Evolutionary conservation across 139 green algal species (phyloP).

Genomic region (Parachlorella kessleri): DNA sequence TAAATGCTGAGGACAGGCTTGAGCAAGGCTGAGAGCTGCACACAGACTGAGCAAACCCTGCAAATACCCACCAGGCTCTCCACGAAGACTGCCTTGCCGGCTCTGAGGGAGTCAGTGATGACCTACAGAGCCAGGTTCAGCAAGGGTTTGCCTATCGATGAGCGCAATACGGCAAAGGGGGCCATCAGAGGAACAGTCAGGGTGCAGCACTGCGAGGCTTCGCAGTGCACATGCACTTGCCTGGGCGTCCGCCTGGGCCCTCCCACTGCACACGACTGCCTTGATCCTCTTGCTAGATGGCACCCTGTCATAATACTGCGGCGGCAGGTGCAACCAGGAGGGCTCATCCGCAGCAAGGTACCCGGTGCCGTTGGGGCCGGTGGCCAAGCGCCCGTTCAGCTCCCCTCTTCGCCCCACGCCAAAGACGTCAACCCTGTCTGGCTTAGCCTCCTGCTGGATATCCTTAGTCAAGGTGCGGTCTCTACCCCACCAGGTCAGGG

Average conservation of each 20-base stretch:
- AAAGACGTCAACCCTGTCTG: background rate
- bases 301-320: background rate
- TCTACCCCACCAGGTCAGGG: background rate
- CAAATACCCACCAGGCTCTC: background rate
- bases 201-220: no score
- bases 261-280: background rate
- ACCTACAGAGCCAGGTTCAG: background rate
- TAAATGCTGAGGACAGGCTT: no score
- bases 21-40: no score
- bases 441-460: no score
- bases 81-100: background rate
- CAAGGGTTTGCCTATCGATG: no score
- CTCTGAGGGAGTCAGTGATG: background rate
- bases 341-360: background rate
- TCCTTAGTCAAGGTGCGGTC: no score
- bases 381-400: background rate
- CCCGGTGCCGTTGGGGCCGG: no score
- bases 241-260: background rate
- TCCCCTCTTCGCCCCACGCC: background rate
- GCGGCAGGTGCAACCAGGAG: background rate
- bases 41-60: no score
- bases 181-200: no score
- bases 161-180: no score
- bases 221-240: no score
- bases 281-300: background rate